A percentile compares a stretch with the other conserved stretches of the same genome.
These are phyloP conservation scores for Serendipita sp. DNA, from an alignment of 768 basidiomycete genomes.

Conservation along the genomic window DNA sequence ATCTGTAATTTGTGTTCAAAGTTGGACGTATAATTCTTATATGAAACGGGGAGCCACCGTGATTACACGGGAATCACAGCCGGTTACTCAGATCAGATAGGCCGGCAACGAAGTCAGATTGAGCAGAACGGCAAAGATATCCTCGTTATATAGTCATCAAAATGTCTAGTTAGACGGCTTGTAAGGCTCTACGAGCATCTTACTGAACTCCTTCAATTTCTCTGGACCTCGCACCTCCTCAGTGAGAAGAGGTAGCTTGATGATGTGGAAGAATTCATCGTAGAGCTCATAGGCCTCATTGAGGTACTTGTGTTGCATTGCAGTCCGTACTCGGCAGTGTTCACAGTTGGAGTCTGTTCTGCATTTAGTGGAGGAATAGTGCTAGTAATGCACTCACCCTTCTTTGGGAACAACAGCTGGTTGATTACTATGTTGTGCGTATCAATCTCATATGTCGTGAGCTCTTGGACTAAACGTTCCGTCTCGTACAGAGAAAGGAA, in stretches of 20 bases:
- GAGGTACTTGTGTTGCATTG: conserved; percentile 98
- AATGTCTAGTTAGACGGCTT: conserved; percentile 24
- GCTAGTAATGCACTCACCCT: conserved; percentile 35
- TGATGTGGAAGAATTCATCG: conserved; percentile 95
- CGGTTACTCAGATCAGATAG: neutral
- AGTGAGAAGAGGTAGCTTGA: conserved; percentile 81
- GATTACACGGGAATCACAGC: neutral
- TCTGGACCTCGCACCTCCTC: conserved; percentile 94
- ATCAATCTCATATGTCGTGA: conserved; percentile 89
- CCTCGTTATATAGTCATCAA: neutral
- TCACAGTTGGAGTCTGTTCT: conserved; percentile 74
- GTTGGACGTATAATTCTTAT: too few species aligned
- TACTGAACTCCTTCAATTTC: conserved; percentile 82
- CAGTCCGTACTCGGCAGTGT: conserved; percentile 83
- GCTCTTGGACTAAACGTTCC: conserved; percentile 90
- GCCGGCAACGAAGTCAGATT: too few species aligned
- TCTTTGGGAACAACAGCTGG: conserved; percentile 86
- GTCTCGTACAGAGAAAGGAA: conserved; percentile 98
- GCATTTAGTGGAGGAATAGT: neutral
- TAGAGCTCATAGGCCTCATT: conserved; percentile 93
- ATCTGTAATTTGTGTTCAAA: too few species aligned
- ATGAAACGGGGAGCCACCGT: neutral
- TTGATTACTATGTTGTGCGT: conserved; percentile 99
- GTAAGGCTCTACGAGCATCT: conserved; percentile 78
- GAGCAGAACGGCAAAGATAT: neutral